A percentile compares a stretch with the other conserved stretches of the same genome.
These are phyloP conservation scores for Trichosporon coremiiforme DNA, from an alignment of 1,284 basidiomycete species.

Conservation along the genomic window DNA sequence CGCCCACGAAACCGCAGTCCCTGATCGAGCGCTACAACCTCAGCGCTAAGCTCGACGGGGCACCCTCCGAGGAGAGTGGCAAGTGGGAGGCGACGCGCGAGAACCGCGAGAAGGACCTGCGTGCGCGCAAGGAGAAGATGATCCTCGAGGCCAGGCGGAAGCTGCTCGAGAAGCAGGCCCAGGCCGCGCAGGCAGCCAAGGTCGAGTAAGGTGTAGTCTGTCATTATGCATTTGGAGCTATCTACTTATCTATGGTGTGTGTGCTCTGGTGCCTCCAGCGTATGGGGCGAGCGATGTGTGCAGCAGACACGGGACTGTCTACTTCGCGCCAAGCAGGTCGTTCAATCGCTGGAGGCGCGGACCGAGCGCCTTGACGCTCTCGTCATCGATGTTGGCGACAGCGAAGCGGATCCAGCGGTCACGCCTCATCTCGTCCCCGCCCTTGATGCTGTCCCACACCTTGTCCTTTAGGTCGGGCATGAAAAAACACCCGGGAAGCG, in stretches of 20 bases:
- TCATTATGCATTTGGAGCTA: conserved; percentile 16
- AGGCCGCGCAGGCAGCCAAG: conserved; percentile 24
- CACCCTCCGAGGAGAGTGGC: conserved; percentile 20
- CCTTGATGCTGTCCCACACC: conserved; percentile 39
- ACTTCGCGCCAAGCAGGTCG: conserved; percentile 28
- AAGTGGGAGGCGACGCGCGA: conserved; percentile 53
- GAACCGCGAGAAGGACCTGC: conserved; percentile 46
- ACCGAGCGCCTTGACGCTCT: conserved; percentile 64
- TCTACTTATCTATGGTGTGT: conserved; percentile 20
- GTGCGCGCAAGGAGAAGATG: conserved; percentile 53
- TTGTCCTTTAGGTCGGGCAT: conserved; percentile 47
- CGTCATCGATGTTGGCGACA: conserved; percentile 75
- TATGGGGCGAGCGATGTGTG: too few species aligned
- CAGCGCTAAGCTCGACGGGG: conserved; percentile 33
- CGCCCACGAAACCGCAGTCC: conserved; percentile 29
- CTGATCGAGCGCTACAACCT: conserved; percentile 50
- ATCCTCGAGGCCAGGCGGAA: conserved; percentile 51
- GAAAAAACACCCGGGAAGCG: conserved; percentile 73
- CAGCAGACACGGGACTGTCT: too few species aligned
- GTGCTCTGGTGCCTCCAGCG: neutral
- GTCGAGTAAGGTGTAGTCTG: conserved; percentile 27
- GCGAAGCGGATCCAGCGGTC: conserved; percentile 61
- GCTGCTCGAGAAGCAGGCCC: conserved; percentile 46
- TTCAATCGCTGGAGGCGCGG: conserved; percentile 62
- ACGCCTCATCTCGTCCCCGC: conserved; percentile 44